These are phyloP conservation scores for Chlorella sorokiniana DNA, from an alignment of 139 green algal genomes.

Conservation along the genomic window DNA sequence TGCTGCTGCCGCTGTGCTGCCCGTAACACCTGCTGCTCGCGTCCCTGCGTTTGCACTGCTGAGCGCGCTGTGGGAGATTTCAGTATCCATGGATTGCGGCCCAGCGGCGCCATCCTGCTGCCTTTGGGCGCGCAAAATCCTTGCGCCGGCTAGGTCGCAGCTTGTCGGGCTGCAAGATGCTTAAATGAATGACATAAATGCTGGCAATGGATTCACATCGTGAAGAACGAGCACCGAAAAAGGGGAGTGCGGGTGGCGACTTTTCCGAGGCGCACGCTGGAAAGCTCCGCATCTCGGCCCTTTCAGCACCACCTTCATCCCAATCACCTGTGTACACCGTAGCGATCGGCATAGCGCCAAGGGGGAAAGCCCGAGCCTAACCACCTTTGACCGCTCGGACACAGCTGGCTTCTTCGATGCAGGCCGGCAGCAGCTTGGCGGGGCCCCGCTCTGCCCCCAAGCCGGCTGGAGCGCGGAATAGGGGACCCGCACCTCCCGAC, in stretches of 20 bases:
- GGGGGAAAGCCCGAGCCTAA: neutral
- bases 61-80: neutral
- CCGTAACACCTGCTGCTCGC: too few relatives aligned
- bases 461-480: neutral
- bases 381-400: neutral
- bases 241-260: too few relatives aligned
- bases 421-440: neutral
- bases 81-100: neutral
- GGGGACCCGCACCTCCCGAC: neutral
- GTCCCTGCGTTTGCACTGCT: neutral
- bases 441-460: neutral
- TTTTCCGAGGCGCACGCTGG: too few relatives aligned
- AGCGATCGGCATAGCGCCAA: neutral
- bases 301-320: neutral
- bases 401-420: neutral
- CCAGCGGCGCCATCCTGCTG: neutral
- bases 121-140: neutral
- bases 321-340: neutral
- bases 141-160: too few relatives aligned
- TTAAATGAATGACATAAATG: too few relatives aligned
- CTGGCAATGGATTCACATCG: too few relatives aligned
- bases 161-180: too few relatives aligned
- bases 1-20: neutral
- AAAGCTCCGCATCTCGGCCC: neutral
- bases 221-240: too few relatives aligned